Base-by-base conservation (phyloP, 2,329 filamentous ascomycete genomes). In the Endoconidiophora laricicola region DNA sequence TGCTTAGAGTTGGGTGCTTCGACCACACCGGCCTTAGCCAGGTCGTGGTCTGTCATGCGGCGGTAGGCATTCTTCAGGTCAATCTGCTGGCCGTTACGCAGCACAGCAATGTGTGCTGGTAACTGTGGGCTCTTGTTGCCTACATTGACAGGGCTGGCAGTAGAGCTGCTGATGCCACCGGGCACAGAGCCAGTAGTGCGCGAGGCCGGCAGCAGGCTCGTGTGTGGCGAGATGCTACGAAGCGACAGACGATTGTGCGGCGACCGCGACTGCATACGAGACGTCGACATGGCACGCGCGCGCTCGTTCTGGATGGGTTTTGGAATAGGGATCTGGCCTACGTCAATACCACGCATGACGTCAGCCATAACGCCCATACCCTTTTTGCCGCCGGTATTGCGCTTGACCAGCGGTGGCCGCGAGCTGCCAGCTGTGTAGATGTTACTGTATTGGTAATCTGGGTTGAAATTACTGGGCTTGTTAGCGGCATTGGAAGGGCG, bases 41-140 rank as follows among this genome's bases (percentile, higher is more conserved):
- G 65, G 46, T 80, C 79, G 9, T 81, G 81, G 59, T 88, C 81
- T 1, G 83, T 86, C 16, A 87, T 66, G 52, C 77, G 74, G 46
- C 79, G 72, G 59, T 87, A 85, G 3, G 82, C 80, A 55, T 70
- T 81, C 52, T 73, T 76, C 63, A 83, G 74, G 59, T 87, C 81
- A 47, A 86, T 66, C 1, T 74, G 61, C 44, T 74, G 71, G 9
- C 76, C 78, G 49, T 78, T 76, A 40, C 77, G 73, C 3, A 83
- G 69, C 42, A 77, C 67, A 12, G 73, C 60, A 60, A 58, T 61
- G 44, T 62, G 62, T 1, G 62, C 54, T 10, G 60, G 54, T 10
- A 33, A 33, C 29, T 33, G 29, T 33, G 29, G 12, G 29, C 12
- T 33, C 9, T 33, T 33, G 29, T 33, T 33, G 9, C 29, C 29